Percentiles rank a stretch among this genome's conserved stretches.
These are phyloP conservation scores for Erodium trifolium DNA, from an alignment of 441 rosid species.

Conservation along the genomic window DNA sequence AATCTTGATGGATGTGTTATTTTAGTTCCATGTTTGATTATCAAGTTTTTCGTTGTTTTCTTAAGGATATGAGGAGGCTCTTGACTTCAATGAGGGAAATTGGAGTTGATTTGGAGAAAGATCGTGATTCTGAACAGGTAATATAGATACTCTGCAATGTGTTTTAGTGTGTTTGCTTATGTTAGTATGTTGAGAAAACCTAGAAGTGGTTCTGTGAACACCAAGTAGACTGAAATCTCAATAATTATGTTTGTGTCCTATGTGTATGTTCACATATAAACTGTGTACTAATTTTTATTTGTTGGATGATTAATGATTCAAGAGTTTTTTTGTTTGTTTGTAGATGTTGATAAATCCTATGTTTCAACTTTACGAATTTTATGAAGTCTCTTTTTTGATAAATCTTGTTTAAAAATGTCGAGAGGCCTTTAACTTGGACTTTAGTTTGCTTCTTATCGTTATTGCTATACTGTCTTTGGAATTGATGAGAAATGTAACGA, in stretches of 20 bases:
- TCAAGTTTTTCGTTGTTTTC: slow-evolving; percentile 6
- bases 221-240: neutral
- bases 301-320: neutral
- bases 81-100: slow-evolving; percentile 49
- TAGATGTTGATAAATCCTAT: neutral
- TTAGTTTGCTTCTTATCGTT: neutral
- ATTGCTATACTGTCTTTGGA: neutral
- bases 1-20: neutral
- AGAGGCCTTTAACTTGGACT: neutral
- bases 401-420: neutral
- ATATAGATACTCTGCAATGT: neutral
- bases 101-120: slow-evolving; percentile 59
- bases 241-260: neutral
- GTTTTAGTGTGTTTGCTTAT: neutral
- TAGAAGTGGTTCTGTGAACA: neutral
- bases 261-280: neutral
- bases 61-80: slow-evolving; percentile 55
- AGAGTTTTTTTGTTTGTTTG: neutral
- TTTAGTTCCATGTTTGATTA: neutral
- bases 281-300: neutral
- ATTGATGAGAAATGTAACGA: neutral
- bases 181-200: neutral
- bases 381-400: neutral
- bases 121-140: slow-evolving; percentile 53
- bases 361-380: neutral